Evolutionary conservation across 192 early-diverging fungal genomes (phyloP).

Genomic region (Podila verticillata): DNA sequence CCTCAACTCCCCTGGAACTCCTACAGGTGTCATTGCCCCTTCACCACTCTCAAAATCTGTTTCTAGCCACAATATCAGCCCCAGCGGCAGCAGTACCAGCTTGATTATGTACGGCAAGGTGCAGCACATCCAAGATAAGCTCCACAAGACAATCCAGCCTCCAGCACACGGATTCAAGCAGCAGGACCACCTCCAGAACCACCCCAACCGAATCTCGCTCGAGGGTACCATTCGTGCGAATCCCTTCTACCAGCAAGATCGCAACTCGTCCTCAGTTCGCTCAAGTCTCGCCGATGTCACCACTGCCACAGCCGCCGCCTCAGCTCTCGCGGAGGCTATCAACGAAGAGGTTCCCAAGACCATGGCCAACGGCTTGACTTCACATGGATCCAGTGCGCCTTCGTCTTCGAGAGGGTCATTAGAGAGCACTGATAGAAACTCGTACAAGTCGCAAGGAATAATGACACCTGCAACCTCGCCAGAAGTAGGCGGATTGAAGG

Average conservation of each 20-base stretch:
- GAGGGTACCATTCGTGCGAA: slow-evolving; percentile 51
- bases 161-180: slow-evolving; percentile 39
- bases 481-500: slow-evolving; percentile 29
- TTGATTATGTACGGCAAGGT: slow-evolving; percentile 43
- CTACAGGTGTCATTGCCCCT: slow-evolving; percentile 16
- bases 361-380: not conserved
- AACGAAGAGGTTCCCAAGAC: not conserved
- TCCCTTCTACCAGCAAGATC: slow-evolving; percentile 50
- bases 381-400: not conserved
- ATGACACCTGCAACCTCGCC: slow-evolving; percentile 40
- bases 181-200: slow-evolving; percentile 42
- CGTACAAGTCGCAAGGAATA: slow-evolving; percentile 15
- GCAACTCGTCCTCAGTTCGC: slow-evolving; percentile 30
- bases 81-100: slow-evolving; percentile 33
- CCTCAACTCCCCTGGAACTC: not conserved
- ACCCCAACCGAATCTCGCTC: slow-evolving; percentile 42
- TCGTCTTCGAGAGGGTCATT: not conserved
- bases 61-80: slow-evolving; percentile 19
- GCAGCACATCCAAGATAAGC: slow-evolving; percentile 23
- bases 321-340: slow-evolving; percentile 1
- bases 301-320: slow-evolving; percentile 15
- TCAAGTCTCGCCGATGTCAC: slow-evolving; percentile 43
- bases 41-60: slow-evolving; percentile 38
- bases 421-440: not conserved
- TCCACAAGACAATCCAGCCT: slow-evolving; percentile 25